Evolutionary conservation across 2,329 filamentous ascomycete species (phyloP).

Genomic region (Scortechinia acanthostroma): DNA sequence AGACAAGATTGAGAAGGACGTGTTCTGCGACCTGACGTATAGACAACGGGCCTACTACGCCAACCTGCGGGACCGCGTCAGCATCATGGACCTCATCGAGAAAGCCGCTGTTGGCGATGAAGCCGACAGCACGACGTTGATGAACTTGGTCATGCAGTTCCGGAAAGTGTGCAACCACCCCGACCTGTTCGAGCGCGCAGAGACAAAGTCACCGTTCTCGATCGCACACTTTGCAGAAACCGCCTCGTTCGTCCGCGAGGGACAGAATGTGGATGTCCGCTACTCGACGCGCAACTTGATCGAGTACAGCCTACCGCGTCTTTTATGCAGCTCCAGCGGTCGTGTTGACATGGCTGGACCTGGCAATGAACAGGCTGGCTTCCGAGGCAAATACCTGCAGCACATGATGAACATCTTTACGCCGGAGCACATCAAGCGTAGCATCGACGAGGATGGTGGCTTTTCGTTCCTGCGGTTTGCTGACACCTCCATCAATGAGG

Average conservation of each 20-base stretch:
- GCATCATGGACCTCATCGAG: slow-evolving; percentile 95
- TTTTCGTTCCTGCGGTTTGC: slow-evolving; percentile 91
- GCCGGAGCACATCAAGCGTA: slow-evolving; percentile 68
- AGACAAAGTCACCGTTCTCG: slow-evolving; percentile 79
- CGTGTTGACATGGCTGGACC: slow-evolving; percentile 68
- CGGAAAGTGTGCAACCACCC: slow-evolving; percentile 98
- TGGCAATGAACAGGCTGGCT: slow-evolving; percentile 71
- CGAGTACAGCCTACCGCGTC: slow-evolving; percentile 72
- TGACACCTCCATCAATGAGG: slow-evolving; percentile 69
- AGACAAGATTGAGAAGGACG: slow-evolving; percentile 94
- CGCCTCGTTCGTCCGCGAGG: slow-evolving; percentile 87
- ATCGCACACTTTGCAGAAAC: slow-evolving; percentile 88
- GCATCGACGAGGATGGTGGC: slow-evolving; percentile 47
- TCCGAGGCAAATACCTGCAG: slow-evolving; percentile 68
- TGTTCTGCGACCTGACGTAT: slow-evolving; percentile 95
- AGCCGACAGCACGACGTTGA: slow-evolving; percentile 86
- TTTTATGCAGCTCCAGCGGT: slow-evolving; percentile 77
- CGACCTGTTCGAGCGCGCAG: slow-evolving; percentile 89
- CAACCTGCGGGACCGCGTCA: slow-evolving; percentile 92
- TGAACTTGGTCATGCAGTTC: slow-evolving; percentile 99
- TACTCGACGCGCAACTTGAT: slow-evolving; percentile 86
- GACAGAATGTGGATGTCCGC: slow-evolving; percentile 67
- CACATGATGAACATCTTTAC: slow-evolving; percentile 88
- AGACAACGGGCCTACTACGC: slow-evolving; percentile 89
- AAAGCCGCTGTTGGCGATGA: slow-evolving; percentile 93